Base-by-base conservation (phyloP, 73 alveolate species). In the Uronychia setigera region DNA sequence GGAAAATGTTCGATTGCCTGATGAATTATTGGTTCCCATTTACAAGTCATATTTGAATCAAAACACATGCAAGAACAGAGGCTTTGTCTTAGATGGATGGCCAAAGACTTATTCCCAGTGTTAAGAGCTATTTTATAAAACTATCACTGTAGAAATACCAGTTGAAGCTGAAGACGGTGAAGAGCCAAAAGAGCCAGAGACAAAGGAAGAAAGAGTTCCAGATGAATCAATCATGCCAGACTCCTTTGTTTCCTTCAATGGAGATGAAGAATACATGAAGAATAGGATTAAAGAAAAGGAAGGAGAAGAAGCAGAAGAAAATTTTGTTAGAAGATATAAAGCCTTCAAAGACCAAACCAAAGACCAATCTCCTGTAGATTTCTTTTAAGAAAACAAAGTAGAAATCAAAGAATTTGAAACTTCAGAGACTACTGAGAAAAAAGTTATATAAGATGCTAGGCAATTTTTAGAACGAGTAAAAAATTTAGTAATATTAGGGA, bases 41-140 rank as follows among this genome's bases (percentile, higher is more conserved):
- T 58, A 88, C 46, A 75, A 92, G 67, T 76, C 83, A 90, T 87
- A 91, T 79, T 82, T 94, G 84, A n/a, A 89, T 27, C 33, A 74
- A 28, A 78, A 81, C 14, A 84, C 94, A 26, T 96, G 99, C 78
- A 86, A 89, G 76, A 96, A 96, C 79, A 87, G 97, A 33, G 99
- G 99, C 0, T 96, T 87, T 90, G 91, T 96, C 60, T 85, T 96
- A 35, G 96, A 92, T 74, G 97, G 97, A 33, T 96, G 91, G 80
- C 99, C 99, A 0, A 78, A 89, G 79, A 88, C 86, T 85, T 46
- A 91, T 67, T 76, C 5, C 77, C 67, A 93, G 94, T 84, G 88
- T 95, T 80, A 80, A 87, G 81, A 88, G 84, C 76, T 79, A 89
- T 57, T 92, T 92, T 60, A 74, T 74, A 31, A 91, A 46, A 46